Percentiles rank a stretch among this genome's conserved stretches.
phyloP scores from a whole-genome alignment of 176 grass and related monocot genomes.

The Aegilops speltoides region DNA sequence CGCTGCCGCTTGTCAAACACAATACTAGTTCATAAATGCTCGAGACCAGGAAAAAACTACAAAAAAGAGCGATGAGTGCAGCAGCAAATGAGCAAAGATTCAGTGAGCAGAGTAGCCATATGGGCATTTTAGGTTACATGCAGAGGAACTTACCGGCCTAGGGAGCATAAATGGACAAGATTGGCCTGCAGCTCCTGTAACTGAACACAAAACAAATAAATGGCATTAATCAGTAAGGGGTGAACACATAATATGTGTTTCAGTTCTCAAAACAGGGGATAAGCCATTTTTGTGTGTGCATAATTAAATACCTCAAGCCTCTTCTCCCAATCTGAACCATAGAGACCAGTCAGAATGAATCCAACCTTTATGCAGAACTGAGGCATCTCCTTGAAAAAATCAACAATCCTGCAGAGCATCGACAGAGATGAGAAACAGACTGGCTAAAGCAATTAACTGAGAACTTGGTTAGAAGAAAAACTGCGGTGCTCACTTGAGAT shows the following conservation, averaged over 20 bases:
- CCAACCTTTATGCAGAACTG: slow-evolving; percentile 94
- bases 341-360: slow-evolving; percentile 57
- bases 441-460: background rate
- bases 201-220: slow-evolving; percentile 47
- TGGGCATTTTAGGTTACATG: background rate
- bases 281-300: background rate
- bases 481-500: slow-evolving; percentile 57
- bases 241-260: background rate
- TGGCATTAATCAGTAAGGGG: background rate
- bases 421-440: slow-evolving; percentile 17
- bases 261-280: slow-evolving; percentile 15
- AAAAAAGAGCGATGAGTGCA: background rate
- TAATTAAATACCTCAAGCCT: slow-evolving; percentile 69
- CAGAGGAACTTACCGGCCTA: slow-evolving; percentile 59
- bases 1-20: background rate
- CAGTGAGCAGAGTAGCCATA: background rate
- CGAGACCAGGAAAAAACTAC: background rate
- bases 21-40: background rate
- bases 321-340: slow-evolving; percentile 96
- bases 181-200: slow-evolving; percentile 87
- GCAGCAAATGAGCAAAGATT: background rate
- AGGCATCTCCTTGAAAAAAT: slow-evolving; percentile 93
- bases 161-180: slow-evolving; percentile 77
- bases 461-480: background rate
- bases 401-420: slow-evolving; percentile 60